Evolutionary conservation across 495 filamentous ascomycete genomes (phyloP).

Genomic region (Penicillium tannophilum): DNA sequence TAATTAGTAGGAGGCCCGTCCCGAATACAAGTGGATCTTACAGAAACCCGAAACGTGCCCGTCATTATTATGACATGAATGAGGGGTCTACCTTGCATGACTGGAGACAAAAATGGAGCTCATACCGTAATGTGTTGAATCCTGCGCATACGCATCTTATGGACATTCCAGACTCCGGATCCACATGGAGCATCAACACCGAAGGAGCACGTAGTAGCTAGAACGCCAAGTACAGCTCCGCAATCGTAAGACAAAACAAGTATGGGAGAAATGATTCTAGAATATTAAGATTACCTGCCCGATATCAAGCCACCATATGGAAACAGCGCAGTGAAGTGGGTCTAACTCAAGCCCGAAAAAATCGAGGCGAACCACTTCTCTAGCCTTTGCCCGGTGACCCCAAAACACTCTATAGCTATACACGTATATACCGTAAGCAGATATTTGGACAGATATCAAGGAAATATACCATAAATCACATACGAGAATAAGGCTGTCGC

Average conservation of each 20-base stretch:
- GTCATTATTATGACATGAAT: conserved; percentile 13
- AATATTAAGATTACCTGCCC: background rate
- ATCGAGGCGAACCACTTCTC: background rate
- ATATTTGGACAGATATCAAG: too few species aligned
- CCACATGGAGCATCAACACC: background rate
- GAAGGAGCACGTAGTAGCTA: background rate
- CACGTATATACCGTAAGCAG: background rate
- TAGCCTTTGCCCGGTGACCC: background rate
- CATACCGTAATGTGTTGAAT: background rate
- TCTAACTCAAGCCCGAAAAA: background rate
- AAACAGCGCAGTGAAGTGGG: conserved; percentile 13
- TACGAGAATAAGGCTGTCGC: background rate
- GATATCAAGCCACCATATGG: conserved; percentile 10
- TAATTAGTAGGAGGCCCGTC: conserved; percentile 23
- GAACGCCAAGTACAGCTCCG: conserved; percentile 6
- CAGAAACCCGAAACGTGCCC: conserved; percentile 12
- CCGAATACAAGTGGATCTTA: conserved; percentile 22
- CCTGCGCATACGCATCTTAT: background rate
- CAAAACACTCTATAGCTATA: background rate
- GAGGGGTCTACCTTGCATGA: background rate
- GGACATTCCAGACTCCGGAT: background rate
- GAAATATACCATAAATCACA: background rate
- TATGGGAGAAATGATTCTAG: background rate
- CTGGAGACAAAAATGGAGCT: too few species aligned
- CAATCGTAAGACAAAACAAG: conserved; percentile 9